Base-by-base conservation (phyloP, 2,329 filamentous ascomycete genomes). In the Aureobasidium sp. region DNA sequence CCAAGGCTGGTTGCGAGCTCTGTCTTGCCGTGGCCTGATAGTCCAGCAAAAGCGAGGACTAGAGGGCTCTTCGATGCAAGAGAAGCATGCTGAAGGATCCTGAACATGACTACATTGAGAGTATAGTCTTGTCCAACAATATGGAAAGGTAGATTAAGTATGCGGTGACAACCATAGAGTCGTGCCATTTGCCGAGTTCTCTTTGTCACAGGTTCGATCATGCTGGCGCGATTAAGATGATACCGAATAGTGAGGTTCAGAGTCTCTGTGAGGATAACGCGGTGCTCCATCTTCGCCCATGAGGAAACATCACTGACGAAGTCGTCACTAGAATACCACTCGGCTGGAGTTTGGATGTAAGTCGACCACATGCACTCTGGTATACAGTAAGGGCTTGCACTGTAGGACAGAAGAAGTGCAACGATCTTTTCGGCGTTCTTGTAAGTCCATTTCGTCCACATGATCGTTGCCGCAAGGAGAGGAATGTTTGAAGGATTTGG, bases 1-100 rank as follows among this genome's bases (percentile, higher is more conserved):
- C 77, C 76, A 26, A 82, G 72, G 8, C 69, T 69, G 15, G 70
- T 70, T 0, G 79, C 78, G 13, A 82, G 67, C 63, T 80, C 78
- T 0, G 78, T 81, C 68, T 82, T 82, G 5, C 80, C 79, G 62
- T 81, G 79, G 0, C 79, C 79, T 39, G 75, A 77, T 0, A 77
- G 75, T 0, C 79, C 80, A 3, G 76, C 75, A 56, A 80, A 80
- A 1, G 75, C 70, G 7, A 80, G 27, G 17, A 57, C 53, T 2
- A 57, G 17, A n/a, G 53, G 53, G 1, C 53, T 27, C 26, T 34
- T 57, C 7, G 39, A 26, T 17, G 36, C 8, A 27, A 57, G 46
- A 0, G 53, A 6, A 46, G 46, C 12, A 17, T 57, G 46, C 17
- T 39, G 27, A 1, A 57, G 26, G 10, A 57, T 29, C 17, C 23